Evolutionary conservation across 306 rosid species (phyloP).

Genomic region (Quercus berberidifolia): DNA sequence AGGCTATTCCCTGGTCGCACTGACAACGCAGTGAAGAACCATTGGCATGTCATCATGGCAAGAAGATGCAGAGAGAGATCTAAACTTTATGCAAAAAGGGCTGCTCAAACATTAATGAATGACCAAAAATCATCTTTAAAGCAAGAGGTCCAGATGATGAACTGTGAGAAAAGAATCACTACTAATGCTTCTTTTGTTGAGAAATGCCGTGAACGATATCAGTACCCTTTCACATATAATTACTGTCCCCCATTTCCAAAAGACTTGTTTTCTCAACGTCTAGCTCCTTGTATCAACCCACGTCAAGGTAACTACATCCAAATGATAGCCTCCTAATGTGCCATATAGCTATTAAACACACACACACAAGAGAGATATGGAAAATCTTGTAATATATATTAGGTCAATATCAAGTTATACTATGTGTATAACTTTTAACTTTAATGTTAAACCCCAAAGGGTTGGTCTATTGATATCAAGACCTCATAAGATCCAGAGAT

Average conservation of each 20-base stretch:
- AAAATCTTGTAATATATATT: too few species aligned
- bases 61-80: conserved; percentile 59
- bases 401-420: too few species aligned
- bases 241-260: conserved; percentile 28
- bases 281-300: conserved; percentile 26
- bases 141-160: conserved; percentile 4
- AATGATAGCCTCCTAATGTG: background rate
- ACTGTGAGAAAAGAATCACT: conserved; percentile 18
- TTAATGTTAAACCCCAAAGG: too few species aligned
- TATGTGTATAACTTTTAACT: too few species aligned
- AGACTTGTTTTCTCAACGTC: conserved; percentile 27
- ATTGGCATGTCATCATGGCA: conserved; percentile 98
- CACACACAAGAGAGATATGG: too few species aligned
- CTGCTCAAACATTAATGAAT: background rate
- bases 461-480: too few species aligned
- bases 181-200: conserved; percentile 30
- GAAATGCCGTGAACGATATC: conserved; percentile 27
- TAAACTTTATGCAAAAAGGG: conserved; percentile 46
- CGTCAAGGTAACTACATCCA: conserved; percentile 31
- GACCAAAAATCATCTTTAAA: conserved; percentile 12
- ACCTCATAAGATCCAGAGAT: too few species aligned
- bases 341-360: too few species aligned
- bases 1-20: conserved; percentile 92
- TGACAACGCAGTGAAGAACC: conserved; percentile 94
- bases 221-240: conserved; percentile 14